Conservation (phyloP, 106 monocot genomes). For the Acorus gramineus region DNA sequence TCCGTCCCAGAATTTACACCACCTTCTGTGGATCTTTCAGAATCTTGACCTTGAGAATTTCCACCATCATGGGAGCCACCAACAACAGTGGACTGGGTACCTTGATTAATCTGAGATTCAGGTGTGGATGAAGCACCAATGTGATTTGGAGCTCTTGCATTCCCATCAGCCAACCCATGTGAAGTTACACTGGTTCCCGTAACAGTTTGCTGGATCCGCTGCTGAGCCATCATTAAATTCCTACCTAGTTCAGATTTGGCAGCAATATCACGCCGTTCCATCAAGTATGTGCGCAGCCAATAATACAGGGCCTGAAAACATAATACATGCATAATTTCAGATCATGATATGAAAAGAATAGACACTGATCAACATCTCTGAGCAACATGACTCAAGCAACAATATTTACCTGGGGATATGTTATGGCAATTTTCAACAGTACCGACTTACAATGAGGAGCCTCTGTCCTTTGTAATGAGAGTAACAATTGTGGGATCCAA, state of each 20-base stretch:
- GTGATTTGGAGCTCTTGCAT: conserved; percentile 35
- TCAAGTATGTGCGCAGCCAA: conserved; percentile 96
- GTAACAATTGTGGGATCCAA: conserved; percentile 93
- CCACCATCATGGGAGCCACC: conserved; percentile 55
- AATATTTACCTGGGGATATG: conserved; percentile 74
- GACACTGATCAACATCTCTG: no score
- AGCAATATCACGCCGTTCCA: conserved; percentile 93
- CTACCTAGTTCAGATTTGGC: conserved; percentile 80
- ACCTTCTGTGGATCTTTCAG: conserved; percentile 62
- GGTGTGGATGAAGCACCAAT: conserved; percentile 26
- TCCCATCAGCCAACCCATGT: conserved; percentile 48
- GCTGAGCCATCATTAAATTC: conserved; percentile 61
- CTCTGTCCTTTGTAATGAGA: conserved; percentile 92
- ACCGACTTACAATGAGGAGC: conserved; percentile 86
- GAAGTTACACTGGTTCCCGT: conserved; percentile 35
- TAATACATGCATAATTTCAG: not conserved
- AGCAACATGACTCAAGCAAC: no score
- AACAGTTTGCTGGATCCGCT: conserved; percentile 60
- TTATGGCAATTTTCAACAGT: conserved; percentile 75
- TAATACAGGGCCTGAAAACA: conserved; percentile 84
- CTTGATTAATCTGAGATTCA: conserved; percentile 48
- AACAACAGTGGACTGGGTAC: conserved; percentile 23
- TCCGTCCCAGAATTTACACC: conserved; percentile 37
- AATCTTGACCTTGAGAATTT: conserved; percentile 58
- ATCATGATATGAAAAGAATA: not conserved